Conservation (phyloP, 345 rosid genomes). For the Cochlearia excelsa region DNA sequence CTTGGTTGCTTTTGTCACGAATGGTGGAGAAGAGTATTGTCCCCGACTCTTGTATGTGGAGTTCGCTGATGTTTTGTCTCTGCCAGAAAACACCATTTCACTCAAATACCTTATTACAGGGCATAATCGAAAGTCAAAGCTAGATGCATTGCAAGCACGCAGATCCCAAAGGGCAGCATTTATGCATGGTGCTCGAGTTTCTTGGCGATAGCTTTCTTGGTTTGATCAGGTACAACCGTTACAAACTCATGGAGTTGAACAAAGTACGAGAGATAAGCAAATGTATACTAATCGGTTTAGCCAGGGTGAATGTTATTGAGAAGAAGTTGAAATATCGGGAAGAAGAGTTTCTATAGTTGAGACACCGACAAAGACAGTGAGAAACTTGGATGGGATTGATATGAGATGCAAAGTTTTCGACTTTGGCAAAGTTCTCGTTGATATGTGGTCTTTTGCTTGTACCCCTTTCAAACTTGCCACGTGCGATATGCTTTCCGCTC, state of each 20-base stretch:
- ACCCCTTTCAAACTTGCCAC: constrained; percentile 89
- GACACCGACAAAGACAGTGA: constrained; percentile 42
- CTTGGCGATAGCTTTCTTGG: constrained; percentile 92
- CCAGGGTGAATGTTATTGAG: constrained; percentile 76
- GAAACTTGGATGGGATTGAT: constrained; percentile 65
- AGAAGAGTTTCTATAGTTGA: constrained; percentile 63
- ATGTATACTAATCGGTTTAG: constrained; percentile 73
- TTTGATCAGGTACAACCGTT: constrained; percentile 71
- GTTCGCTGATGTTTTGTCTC: constrained; percentile 45
- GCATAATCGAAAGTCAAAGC: constrained; percentile 21
- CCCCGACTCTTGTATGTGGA: constrained; percentile 62
- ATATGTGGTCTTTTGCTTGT: constrained; percentile 95
- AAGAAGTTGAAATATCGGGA: constrained; percentile 75
- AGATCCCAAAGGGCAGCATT: constrained; percentile 95
- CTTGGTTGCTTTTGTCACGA: constrained; percentile 40
- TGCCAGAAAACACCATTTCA: constrained; percentile 37
- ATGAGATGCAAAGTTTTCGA: constrained; percentile 83
- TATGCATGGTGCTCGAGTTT: constrained; percentile 96
- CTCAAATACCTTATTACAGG: constrained; percentile 31
- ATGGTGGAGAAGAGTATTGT: constrained; percentile 56
- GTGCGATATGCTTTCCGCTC: constrained; percentile 82
- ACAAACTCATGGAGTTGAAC: constrained; percentile 67
- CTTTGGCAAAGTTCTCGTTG: constrained; percentile 81
- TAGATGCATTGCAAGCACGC: constrained; percentile 47
- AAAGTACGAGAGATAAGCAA: constrained; percentile 87